A percentile compares a stretch with the other conserved stretches of the same genome.
phyloP scores from a whole-genome alignment of 2,329 filamentous ascomycete genomes.

The Cladosporium phlei region DNA sequence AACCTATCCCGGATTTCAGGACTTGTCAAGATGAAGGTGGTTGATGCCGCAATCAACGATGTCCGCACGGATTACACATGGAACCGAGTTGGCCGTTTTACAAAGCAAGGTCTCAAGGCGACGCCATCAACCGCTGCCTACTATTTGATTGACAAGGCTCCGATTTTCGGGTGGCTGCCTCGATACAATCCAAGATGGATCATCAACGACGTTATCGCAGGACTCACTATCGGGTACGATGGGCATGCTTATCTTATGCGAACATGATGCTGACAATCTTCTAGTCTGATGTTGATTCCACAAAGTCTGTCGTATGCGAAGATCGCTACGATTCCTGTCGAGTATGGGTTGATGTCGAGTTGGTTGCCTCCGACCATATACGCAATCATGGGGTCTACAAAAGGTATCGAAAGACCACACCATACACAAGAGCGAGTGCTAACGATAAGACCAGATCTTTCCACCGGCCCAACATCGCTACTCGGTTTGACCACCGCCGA shows the following conservation, averaged over 20 bases:
- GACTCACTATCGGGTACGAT: constrained; percentile 56
- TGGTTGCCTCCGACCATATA: constrained; percentile 57
- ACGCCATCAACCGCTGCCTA: constrained; percentile 51
- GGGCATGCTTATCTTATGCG: no score
- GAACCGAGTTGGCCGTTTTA: constrained; percentile 27
- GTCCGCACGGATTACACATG: constrained; percentile 23
- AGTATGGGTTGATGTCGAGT: constrained; percentile 56
- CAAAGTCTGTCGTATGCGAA: constrained; percentile 60
- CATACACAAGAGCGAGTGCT: background rate
- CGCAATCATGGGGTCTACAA: constrained; percentile 58
- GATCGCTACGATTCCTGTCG: constrained; percentile 57
- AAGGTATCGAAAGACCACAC: constrained; percentile 39
- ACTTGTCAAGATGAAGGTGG: constrained; percentile 8
- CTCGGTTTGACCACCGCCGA: constrained; percentile 60
- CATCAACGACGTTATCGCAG: constrained; percentile 57
- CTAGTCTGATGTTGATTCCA: constrained; percentile 47
- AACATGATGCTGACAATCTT: background rate
- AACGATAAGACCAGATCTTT: constrained; percentile 46
- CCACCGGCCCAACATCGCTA: constrained; percentile 60
- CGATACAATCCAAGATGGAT: constrained; percentile 59
- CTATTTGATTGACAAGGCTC: constrained; percentile 58
- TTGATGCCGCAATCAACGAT: constrained; percentile 17
- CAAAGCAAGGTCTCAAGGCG: constrained; percentile 32
- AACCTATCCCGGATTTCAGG: no score
- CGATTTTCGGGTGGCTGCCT: constrained; percentile 60